Conservation (phyloP, 306 rosid species). For the Neltuma alba region DNA sequence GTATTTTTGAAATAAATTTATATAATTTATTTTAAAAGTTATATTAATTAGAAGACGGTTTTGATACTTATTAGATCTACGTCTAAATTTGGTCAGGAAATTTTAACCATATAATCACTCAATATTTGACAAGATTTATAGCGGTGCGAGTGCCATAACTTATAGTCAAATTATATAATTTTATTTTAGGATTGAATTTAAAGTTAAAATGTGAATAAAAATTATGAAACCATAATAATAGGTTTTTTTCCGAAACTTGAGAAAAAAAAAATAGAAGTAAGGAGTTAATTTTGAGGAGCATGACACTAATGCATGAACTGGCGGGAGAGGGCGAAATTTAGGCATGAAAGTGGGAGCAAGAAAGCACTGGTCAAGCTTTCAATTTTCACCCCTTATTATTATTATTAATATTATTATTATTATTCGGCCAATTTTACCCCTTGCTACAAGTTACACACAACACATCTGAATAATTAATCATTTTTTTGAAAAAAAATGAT, state of each 20-base stretch:
- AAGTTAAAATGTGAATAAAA: neutral
- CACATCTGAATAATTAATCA: too few relatives aligned
- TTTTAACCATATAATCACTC: neutral
- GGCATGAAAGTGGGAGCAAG: constrained; percentile 56
- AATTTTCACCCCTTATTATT: neutral
- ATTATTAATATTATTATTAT: too few relatives aligned
- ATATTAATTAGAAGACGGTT: neutral
- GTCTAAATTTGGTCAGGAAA: neutral
- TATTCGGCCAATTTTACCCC: too few relatives aligned
- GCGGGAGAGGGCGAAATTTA: constrained; percentile 42
- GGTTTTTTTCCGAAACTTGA: neutral
- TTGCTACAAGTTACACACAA: too few relatives aligned
- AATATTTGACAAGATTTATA: neutral
- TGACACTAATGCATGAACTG: constrained; percentile 19
- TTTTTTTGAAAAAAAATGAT: too few relatives aligned
- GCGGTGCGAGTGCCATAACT: neutral
- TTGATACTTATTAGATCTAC: neutral
- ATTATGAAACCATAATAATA: neutral
- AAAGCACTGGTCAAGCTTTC: neutral
- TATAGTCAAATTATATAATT: too few relatives aligned
- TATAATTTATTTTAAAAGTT: neutral
- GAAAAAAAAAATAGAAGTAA: neutral
- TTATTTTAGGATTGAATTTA: neutral
- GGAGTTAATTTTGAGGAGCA: neutral
- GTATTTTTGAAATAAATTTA: neutral